Evolutionary conservation across 768 basidiomycete species (phyloP), one percentile per base, ranked within the genome.

Genomic region (Leccinum olivaceopallidum): DNA sequence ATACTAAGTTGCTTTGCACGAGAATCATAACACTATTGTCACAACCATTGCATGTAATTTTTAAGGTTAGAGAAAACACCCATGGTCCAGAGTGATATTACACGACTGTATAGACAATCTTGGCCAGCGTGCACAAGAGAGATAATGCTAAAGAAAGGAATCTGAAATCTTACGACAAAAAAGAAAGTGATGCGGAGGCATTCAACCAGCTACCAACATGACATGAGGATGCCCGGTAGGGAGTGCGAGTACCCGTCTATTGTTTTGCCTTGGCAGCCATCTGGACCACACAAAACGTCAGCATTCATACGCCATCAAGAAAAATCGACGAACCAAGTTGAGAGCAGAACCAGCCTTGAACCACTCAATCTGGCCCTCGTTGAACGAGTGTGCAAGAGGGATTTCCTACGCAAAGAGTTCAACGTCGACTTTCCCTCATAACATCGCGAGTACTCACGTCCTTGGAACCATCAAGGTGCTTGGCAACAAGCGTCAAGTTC

Each of bases 281-380:
- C 86, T 87, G 65, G 14, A 59, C 52, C 50, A 53, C 34, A 26
- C 14, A 32, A 9, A 10, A 53, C 66, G 50, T 69, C 48, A 61
- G 53, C 16, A 24, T 24, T 20, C 6, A 24, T 3, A 49, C 12
- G 14, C 12, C 16, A 16, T 9, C 22, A 3, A 53, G 13, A 6
- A 12, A 14, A 12, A 22, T 12, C 1, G 3, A 80, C 84, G 42
- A 66, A 92, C 89, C 78, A 94, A 71, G 83, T 95, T 95, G 56
- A 96, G 85, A 18, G 94, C 93, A 65, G 91, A 94, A 47, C 96
- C 96, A 69, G 94, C 94, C 83, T 95, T 95, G 88, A 97, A 98
- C 95, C 96, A 97, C 68, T 85, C 93, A 71, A 97, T 95, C 78
- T 97, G 95, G 52, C 94, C 94, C 77, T 94, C 89, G 73, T 98